Conservation (phyloP, 495 filamentous ascomycete genomes). For the Aspergillus asperescens region DNA sequence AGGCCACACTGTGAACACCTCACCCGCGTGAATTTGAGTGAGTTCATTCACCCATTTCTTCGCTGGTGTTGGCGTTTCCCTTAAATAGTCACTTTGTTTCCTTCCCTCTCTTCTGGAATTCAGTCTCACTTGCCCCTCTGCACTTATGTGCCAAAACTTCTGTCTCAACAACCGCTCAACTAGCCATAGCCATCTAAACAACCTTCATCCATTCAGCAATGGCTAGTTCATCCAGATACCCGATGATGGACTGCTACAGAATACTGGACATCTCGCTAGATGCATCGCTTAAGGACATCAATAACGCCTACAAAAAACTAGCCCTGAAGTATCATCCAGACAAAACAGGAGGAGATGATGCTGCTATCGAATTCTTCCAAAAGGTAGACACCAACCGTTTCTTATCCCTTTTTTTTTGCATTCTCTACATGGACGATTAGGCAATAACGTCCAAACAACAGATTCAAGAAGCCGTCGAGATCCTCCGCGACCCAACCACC, state of each 20-base stretch:
- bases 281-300: constrained; percentile 38
- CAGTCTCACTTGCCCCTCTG: background rate
- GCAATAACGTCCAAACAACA: constrained; percentile 11
- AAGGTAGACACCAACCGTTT: constrained; percentile 19
- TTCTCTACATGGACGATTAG: background rate
- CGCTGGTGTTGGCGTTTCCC: background rate
- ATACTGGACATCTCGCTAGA: constrained; percentile 30
- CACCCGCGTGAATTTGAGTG: too few relatives aligned
- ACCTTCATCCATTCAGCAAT: background rate
- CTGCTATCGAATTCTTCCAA: constrained; percentile 42
- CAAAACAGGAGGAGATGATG: constrained; percentile 46
- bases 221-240: background rate
- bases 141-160: background rate
- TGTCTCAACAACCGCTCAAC: background rate
- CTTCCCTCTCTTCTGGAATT: background rate
- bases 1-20: background rate
- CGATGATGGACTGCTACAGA: constrained; percentile 29
- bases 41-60: background rate
- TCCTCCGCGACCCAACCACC: constrained; percentile 30
- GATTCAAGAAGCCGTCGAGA: constrained; percentile 37
- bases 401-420: background rate
- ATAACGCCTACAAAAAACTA: constrained; percentile 39
- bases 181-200: too few relatives aligned
- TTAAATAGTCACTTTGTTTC: background rate
- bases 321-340: constrained; percentile 59